Percentiles rank a stretch among this genome's conserved stretches.
phyloP scores from a whole-genome alignment of 2,329 filamentous ascomycete species.

The Colletotrichum musae region DNA sequence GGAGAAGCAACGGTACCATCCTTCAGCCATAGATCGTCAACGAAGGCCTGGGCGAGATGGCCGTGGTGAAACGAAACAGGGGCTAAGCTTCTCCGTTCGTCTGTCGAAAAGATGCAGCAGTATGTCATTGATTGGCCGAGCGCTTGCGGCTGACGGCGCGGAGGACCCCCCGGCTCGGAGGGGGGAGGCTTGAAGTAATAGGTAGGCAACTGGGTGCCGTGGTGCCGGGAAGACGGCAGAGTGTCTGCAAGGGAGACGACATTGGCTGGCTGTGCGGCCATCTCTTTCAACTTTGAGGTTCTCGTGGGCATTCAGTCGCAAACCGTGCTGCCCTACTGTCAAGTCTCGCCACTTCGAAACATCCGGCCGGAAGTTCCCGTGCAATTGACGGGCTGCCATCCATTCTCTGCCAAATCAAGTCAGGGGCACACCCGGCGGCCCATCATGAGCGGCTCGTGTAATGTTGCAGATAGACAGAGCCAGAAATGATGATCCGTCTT shows the following conservation, averaged over 20 bases:
- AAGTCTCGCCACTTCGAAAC: constrained; percentile 18
- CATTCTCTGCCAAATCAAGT: constrained; percentile 8
- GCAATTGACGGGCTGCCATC: constrained; percentile 21
- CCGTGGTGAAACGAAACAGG: constrained; percentile 42
- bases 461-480: constrained; percentile 35
- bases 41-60: constrained; percentile 34
- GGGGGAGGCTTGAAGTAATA: background rate
- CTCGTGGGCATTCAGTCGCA: background rate
- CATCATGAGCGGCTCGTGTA: constrained; percentile 24
- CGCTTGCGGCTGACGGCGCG: constrained; percentile 34
- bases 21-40: constrained; percentile 30
- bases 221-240: constrained; percentile 27
- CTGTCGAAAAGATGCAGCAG: constrained; percentile 37
- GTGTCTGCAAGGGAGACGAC: constrained; percentile 7
- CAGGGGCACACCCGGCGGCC: constrained; percentile 21
- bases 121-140: constrained; percentile 31
- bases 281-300: background rate
- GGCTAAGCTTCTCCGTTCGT: constrained; percentile 30
- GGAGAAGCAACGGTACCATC: constrained; percentile 4
- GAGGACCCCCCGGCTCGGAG: constrained; percentile 24
- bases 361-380: background rate
- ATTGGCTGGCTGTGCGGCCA: constrained; percentile 1
- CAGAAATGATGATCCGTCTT: constrained; percentile 33
- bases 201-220: constrained; percentile 29
- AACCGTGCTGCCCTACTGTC: constrained; percentile 20